Base-by-base conservation (phyloP, 345 rosid species). In the Eucalyptus microcorys region DNA sequence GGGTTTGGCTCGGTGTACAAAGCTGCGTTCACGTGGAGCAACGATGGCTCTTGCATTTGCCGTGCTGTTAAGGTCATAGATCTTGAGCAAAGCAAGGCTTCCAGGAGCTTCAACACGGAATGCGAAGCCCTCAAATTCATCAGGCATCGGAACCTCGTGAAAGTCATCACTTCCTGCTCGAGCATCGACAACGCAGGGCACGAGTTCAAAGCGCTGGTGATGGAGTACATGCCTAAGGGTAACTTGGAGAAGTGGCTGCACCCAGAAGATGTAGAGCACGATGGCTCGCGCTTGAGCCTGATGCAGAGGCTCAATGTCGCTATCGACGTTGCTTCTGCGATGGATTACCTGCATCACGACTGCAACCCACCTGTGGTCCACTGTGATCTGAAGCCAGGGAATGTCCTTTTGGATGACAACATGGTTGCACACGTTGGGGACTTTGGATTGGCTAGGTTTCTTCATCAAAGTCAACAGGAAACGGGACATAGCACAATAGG, bases 181-280 rank as follows among this genome's bases (percentile, higher is more conserved):
- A 89, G 91, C 32, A 40, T 88, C 88, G 91, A 89, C 87, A 50
- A 59, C 79, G 59, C 14, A 2, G 91, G 89, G 37, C 85, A 85
- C 10, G 89, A 89, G 64, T 91, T 91, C 87, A 91, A 91, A 89
- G 92, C 92, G 48, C 49, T 91, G 61, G 89, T 91, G 14, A 88
- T 87, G 42, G 91, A 81, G 87, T 81, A 71, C 89, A 83, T 89
- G 91, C 49, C 48, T 14, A 89, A 91, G 30, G 91, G 91, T 40
- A 89, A 87, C 49, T 86, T 91, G 87, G 91, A 89, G 27, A 87
- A 88, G 48, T 88, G 90, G 91, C 83, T 91, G 55, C 85, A 91
- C 83, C 68, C 86, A 3, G 71, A 76, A 64, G 14, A 11, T 7
- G 61, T 26, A 8, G 49, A 32, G 53, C 15, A 3, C 0, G 32